A percentile compares a stretch with the other conserved stretches of the same genome.
phyloP scores from a whole-genome alignment of 768 basidiomycete genomes.

The Suillus subluteus region DNA sequence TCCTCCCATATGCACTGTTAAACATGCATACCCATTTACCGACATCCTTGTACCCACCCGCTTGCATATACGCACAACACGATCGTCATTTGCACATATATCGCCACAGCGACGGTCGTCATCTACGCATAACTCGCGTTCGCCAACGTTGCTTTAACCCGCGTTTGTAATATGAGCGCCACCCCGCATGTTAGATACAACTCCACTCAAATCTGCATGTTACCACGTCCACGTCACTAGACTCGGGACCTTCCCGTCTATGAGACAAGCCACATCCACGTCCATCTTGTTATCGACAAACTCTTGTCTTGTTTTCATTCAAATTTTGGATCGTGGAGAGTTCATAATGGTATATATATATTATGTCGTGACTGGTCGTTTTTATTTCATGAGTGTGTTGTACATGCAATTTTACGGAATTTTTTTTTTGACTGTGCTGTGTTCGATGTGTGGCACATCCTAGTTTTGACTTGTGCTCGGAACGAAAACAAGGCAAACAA shows the following conservation, averaged over 20 bases:
- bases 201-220: not conserved
- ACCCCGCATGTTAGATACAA: not conserved
- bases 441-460: not conserved
- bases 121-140: not conserved
- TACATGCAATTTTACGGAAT: conserved; percentile 1
- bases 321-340: not conserved
- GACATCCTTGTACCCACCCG: not conserved
- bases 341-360: conserved; percentile 4
- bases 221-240: not conserved
- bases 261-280: not conserved
- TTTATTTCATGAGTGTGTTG: not conserved
- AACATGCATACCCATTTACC: conserved; percentile 2
- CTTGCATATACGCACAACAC: conserved; percentile 1
- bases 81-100: not conserved
- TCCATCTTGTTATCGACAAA: not conserved
- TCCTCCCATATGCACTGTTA: not conserved
- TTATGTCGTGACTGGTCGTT: not conserved
- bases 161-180: not conserved
- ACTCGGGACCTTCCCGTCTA: not conserved
- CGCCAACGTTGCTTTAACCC: not conserved
- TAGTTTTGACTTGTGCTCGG: no score
- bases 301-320: not conserved
- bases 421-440: not conserved
- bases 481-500: no score
- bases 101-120: not conserved